Base-by-base conservation (phyloP, 2,329 filamentous ascomycete genomes). In the Diaporthe velutina region DNA sequence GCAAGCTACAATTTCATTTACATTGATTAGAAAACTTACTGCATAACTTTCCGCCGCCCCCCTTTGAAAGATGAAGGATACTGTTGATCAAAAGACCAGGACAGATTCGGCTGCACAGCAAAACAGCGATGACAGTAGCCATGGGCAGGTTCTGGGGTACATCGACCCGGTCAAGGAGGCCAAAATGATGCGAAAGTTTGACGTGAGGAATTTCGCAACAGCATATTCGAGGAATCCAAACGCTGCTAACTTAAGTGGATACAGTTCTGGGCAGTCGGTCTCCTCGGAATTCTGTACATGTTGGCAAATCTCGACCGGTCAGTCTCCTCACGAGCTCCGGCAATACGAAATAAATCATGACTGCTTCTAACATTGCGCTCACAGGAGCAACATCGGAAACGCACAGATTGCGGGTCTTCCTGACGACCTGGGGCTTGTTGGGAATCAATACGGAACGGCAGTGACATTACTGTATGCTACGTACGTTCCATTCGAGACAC, bases 401-500 rank as follows among this genome's bases (percentile, higher is more conserved):
- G 77, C 78, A 48, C 58, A 80, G 58, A 76, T 78, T 2, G 78
- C 79, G 35, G 79, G 79, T 71, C 77, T 80, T 75, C 74, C 76
- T n/a, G 22, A 40, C 13, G 76, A 77, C 30, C 40, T 77, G 1
- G 73, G 70, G 22, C 74, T 77, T 13, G 67, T 77, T 19, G 76
- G 76, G 22, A 77, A 77, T 61, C 74, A 77, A 54, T 83, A 81
- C 61, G 80, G 81, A 4, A 83, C 79, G 2, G 81, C 82, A 13
- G 78, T 82, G 9, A 81, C 82, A 50, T 77, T 83, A 71, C 80
- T 82, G 58, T 83, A 81, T 68, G 81, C 80, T 15, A 81, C 81
- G 13, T 82, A 82, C n/a, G 80, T 82, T 22, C 78, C 80, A 1
- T 78, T 82, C 64, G 81, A 83, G 72, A 80, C 77, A 1, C 81